A percentile compares a stretch with the other conserved stretches of the same genome.
Conservation (phyloP, 176 grass and related monocot species). For the Aegilops longissima region DNA sequence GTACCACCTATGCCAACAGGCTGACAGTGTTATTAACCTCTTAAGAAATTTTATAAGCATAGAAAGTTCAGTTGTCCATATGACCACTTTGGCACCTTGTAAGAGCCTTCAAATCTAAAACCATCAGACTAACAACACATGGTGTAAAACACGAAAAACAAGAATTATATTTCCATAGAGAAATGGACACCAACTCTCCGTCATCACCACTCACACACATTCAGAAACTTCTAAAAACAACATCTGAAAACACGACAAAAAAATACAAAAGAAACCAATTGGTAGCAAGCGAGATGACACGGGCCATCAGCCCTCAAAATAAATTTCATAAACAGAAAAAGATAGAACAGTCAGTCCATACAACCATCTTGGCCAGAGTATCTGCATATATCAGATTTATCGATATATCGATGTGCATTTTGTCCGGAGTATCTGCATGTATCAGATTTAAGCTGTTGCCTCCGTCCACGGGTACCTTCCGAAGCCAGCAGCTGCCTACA, state of each 20-base stretch:
- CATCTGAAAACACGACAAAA: background rate
- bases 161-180: background rate
- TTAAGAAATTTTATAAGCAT: slow-evolving; percentile 17
- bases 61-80: background rate
- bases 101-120: background rate
- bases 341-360: background rate
- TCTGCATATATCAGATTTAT: too few relatives aligned
- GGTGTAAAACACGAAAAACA: background rate
- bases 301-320: background rate
- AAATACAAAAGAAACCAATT: background rate
- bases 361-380: background rate
- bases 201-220: background rate
- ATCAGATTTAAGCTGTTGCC: too few relatives aligned
- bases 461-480: too few relatives aligned
- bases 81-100: background rate
- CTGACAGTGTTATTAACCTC: background rate
- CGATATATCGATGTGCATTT: too few relatives aligned
- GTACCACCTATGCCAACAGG: background rate
- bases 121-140: slow-evolving; percentile 25
- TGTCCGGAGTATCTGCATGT: too few relatives aligned
- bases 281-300: background rate
- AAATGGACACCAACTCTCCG: background rate
- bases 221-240: slow-evolving; percentile 16
- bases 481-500: too few relatives aligned
- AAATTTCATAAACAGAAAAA: slow-evolving; percentile 2